Percentiles rank a stretch among this genome's conserved stretches.
Conservation (phyloP, 805 yeast genomes). For the Starmerella asiatica region DNA sequence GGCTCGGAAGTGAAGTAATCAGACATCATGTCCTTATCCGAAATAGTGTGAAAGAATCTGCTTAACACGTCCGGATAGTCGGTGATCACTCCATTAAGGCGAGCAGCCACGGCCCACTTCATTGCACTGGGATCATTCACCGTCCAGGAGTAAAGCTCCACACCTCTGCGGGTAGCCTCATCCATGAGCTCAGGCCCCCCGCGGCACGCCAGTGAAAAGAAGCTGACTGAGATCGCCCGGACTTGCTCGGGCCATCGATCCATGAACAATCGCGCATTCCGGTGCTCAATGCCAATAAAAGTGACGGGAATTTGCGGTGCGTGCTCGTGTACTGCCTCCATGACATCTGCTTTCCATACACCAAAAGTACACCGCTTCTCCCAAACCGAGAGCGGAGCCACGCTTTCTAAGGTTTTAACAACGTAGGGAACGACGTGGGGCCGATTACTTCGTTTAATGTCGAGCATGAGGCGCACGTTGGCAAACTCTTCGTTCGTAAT, state of each 20-base stretch:
- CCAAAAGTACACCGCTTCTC: constrained; percentile 37
- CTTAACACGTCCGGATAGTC: constrained; percentile 28
- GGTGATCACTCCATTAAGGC: constrained; percentile 33
- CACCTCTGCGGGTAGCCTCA: constrained; percentile 24
- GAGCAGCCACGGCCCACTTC: constrained; percentile 28
- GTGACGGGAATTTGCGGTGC: constrained; percentile 27
- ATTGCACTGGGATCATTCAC: constrained; percentile 31
- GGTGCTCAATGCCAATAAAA: constrained; percentile 30
- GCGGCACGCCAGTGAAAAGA: constrained; percentile 33
- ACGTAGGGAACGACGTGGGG: constrained; percentile 33
- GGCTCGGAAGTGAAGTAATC: constrained; percentile 22
- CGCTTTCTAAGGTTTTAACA: constrained; percentile 27
- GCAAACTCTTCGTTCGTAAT: constrained; percentile 24
- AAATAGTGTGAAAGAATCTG: constrained; percentile 16
- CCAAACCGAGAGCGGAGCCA: constrained; percentile 35
- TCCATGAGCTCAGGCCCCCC: constrained; percentile 29
- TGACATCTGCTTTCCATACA: constrained; percentile 39
- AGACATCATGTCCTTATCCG: constrained; percentile 20
- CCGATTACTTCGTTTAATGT: constrained; percentile 37
- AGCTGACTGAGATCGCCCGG: constrained; percentile 41
- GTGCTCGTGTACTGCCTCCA: constrained; percentile 31
- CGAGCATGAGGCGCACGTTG: constrained; percentile 34
- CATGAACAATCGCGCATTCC: constrained; percentile 28
- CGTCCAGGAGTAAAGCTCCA: constrained; percentile 41
- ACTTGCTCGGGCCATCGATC: constrained; percentile 35